Evolutionary conservation across 2,329 filamentous ascomycete genomes (phyloP).

Genomic region (Bipolaris victoriae): DNA sequence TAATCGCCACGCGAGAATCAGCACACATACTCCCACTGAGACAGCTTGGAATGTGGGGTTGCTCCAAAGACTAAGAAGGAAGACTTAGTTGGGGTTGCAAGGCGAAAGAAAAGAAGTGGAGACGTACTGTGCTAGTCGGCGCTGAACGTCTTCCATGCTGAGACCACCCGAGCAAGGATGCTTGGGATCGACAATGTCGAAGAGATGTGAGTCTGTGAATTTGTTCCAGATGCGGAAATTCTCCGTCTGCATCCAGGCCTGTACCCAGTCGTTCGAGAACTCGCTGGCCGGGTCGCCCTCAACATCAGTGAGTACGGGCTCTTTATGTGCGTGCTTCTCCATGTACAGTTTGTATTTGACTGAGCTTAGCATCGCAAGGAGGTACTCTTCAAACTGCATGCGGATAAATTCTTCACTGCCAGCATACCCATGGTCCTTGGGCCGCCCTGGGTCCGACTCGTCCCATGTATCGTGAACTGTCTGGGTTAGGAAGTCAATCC

Average conservation of each 20-base stretch:
- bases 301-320: conserved; percentile 65
- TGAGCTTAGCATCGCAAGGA: conserved; percentile 83
- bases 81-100: conserved; percentile 34
- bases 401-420: conserved; percentile 98
- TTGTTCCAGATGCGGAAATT: conserved; percentile 90
- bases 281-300: conserved; percentile 86
- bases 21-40: conserved; percentile 41
- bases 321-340: conserved; percentile 56
- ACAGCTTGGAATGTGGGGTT: conserved; percentile 38
- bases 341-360: conserved; percentile 78
- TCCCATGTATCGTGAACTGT: conserved; percentile 98
- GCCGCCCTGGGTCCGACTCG: conserved; percentile 81
- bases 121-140: conserved; percentile 73
- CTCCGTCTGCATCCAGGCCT: conserved; percentile 85
- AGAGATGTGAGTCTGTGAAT: conserved; percentile 77
- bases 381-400: conserved; percentile 95
- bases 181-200: conserved; percentile 90
- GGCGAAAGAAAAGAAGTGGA: conserved; percentile 16
- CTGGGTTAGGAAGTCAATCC: conserved; percentile 95
- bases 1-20: conserved; percentile 47
- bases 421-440: conserved; percentile 93
- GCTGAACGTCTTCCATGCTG: conserved; percentile 91
- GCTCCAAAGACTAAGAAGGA: conserved; percentile 37
- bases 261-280: conserved; percentile 82
- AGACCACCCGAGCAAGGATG: conserved; percentile 93